Percentiles rank a stretch among this genome's conserved stretches.
phyloP scores from a whole-genome alignment of 345 rosid species.

The Lumnitzera racemosa region DNA sequence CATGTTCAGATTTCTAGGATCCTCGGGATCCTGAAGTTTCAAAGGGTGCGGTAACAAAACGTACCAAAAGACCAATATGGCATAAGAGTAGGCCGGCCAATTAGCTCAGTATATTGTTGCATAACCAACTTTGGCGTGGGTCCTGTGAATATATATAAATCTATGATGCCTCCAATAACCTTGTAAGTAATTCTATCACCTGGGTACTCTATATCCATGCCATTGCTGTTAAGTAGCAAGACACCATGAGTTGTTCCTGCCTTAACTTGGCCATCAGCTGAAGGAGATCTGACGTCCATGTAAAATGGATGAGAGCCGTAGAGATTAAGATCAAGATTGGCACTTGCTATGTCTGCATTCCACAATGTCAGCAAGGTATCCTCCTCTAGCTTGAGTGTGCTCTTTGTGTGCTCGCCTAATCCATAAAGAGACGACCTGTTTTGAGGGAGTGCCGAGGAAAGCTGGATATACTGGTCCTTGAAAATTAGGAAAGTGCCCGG shows the following conservation, averaged over 20 bases:
- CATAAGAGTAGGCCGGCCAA: constrained; percentile 70
- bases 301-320: constrained; percentile 82
- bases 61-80: constrained; percentile 81
- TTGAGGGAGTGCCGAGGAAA: constrained; percentile 47
- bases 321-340: constrained; percentile 35
- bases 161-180: constrained; percentile 56
- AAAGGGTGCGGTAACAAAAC: not conserved
- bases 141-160: constrained; percentile 52
- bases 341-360: constrained; percentile 43
- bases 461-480: constrained; percentile 70
- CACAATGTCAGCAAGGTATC: constrained; percentile 41
- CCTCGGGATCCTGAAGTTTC: too few relatives aligned
- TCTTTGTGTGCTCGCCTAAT: constrained; percentile 71
- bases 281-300: constrained; percentile 46
- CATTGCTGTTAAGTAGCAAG: constrained; percentile 60
- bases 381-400: constrained; percentile 29
- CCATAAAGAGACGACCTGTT: constrained; percentile 51
- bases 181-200: constrained; percentile 54
- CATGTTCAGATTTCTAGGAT: too few relatives aligned
- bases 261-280: constrained; percentile 12
- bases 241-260: constrained; percentile 60
- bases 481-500: constrained; percentile 35
- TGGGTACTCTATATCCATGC: constrained; percentile 53
- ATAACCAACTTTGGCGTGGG: constrained; percentile 46
- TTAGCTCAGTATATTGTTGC: constrained; percentile 59